phyloP scores from a whole-genome alignment of 2,329 filamentous ascomycete genomes.

The Botryotinia narcissicola region DNA sequence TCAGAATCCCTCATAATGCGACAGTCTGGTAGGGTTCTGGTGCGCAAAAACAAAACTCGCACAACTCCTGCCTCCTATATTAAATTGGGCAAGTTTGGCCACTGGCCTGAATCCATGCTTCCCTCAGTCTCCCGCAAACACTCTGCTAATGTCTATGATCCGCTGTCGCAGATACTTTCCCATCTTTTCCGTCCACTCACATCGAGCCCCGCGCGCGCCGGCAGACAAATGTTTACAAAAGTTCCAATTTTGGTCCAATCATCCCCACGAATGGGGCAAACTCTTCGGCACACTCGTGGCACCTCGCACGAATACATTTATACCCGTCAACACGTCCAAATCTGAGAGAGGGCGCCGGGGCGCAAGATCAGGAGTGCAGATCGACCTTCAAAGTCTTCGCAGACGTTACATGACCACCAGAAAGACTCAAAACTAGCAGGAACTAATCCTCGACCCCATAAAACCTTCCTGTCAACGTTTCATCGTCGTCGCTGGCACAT shows the following conservation, averaged over 20 bases:
- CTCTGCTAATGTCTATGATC: neutral
- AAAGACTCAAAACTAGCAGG: neutral
- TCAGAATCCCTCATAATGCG: neutral
- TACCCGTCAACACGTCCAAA: neutral
- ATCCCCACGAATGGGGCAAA: neutral
- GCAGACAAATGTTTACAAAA: neutral
- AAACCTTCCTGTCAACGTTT: neutral
- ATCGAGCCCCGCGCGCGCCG: neutral
- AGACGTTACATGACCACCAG: neutral
- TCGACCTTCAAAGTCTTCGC: neutral
- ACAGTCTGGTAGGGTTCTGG: too few relatives aligned
- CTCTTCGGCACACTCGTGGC: neutral
- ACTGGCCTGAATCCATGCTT: neutral
- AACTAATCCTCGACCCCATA: neutral
- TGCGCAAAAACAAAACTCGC: neutral
- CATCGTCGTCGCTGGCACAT: neutral
- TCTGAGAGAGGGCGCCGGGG: neutral
- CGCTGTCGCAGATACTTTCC: neutral
- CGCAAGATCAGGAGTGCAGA: neutral
- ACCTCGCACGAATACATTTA: neutral
- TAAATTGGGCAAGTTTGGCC: neutral
- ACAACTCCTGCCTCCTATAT: neutral
- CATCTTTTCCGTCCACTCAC: neutral
- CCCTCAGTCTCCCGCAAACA: neutral
- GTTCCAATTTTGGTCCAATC: neutral